Evolutionary conservation across 352 stramenopile species (phyloP).

Genomic region (Blastocystis sp.): DNA sequence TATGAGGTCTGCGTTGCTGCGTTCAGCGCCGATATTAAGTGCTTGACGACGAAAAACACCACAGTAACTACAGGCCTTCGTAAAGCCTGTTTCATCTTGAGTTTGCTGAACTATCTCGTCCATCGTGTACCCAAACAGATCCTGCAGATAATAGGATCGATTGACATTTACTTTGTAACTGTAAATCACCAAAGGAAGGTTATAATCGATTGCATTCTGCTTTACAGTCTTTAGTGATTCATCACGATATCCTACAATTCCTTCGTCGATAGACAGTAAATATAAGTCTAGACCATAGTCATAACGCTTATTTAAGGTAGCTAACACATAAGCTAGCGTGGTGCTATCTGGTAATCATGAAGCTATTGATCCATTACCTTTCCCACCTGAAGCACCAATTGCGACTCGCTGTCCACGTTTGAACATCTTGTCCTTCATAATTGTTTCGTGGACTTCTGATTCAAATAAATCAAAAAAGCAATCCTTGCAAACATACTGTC

Average conservation of each 20-base stretch:
- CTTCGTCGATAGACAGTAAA: slow-evolving; percentile 64
- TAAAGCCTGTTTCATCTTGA: background rate
- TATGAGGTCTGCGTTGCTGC: slow-evolving; percentile 62
- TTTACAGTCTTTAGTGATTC: slow-evolving; percentile 64
- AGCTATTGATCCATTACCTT: slow-evolving; percentile 7
- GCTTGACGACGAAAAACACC: slow-evolving; percentile 64
- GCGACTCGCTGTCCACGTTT: slow-evolving; percentile 54
- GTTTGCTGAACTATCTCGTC: slow-evolving; percentile 59
- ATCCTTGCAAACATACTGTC: slow-evolving; percentile 63
- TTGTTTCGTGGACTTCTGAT: slow-evolving; percentile 63
- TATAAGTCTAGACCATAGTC: slow-evolving; percentile 64
- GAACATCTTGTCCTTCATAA: slow-evolving; percentile 63
- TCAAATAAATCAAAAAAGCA: slow-evolving; percentile 64
- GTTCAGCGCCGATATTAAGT: slow-evolving; percentile 59
- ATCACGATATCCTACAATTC: slow-evolving; percentile 64
- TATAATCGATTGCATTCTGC: slow-evolving; percentile 61
- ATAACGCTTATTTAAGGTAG: slow-evolving; percentile 62
- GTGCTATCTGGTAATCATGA: slow-evolving; percentile 51
- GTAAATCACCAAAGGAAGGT: slow-evolving; percentile 59
- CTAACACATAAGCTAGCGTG: slow-evolving; percentile 60
- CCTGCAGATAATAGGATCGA: slow-evolving; percentile 23
- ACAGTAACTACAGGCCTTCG: slow-evolving; percentile 63
- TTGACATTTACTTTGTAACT: slow-evolving; percentile 17
- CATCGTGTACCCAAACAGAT: slow-evolving; percentile 64
- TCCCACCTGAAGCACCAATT: slow-evolving; percentile 64